A percentile compares a stretch with the other conserved stretches of the same genome.
phyloP scores from a whole-genome alignment of 495 filamentous ascomycete species.

The Tuber indicum region DNA sequence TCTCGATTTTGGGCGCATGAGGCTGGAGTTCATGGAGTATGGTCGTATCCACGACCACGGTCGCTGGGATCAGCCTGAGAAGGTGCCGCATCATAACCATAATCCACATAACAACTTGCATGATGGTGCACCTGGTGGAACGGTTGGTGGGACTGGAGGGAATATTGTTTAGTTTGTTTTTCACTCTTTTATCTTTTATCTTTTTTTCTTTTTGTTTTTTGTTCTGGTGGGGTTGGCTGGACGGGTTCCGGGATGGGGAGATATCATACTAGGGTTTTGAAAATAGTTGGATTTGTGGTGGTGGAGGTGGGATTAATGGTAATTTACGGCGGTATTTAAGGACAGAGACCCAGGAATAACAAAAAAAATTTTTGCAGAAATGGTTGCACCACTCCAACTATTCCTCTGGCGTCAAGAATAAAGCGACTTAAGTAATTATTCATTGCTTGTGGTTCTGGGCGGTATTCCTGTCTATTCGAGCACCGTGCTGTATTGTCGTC shows the following conservation, averaged over 20 bases:
- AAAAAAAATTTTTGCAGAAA: no score
- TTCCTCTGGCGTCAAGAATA: no score
- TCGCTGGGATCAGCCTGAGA: slow-evolving; percentile 22
- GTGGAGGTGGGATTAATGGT: not conserved
- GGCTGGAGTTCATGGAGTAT: slow-evolving; percentile 29
- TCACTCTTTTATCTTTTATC: not conserved
- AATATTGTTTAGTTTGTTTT: not conserved
- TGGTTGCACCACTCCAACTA: no score
- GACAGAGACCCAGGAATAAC: no score
- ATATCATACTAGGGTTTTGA: not conserved
- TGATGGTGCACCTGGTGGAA: slow-evolving; percentile 6
- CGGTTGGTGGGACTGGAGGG: slow-evolving; percentile 5
- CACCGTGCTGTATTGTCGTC: no score
- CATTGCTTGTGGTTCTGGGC: no score
- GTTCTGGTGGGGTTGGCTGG: not conserved
- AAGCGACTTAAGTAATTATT: no score
- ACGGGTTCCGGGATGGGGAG: not conserved
- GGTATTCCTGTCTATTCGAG: no score
- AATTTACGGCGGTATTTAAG: not conserved
- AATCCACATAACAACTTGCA: not conserved
- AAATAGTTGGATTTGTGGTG: not conserved
- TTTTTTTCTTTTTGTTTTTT: not conserved
- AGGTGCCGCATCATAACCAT: not conserved
- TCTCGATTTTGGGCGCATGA: slow-evolving; percentile 33
- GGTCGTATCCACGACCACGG: slow-evolving; percentile 27